Conservation (phyloP, 2,329 filamentous ascomycete species). For the Phoma sp. region DNA sequence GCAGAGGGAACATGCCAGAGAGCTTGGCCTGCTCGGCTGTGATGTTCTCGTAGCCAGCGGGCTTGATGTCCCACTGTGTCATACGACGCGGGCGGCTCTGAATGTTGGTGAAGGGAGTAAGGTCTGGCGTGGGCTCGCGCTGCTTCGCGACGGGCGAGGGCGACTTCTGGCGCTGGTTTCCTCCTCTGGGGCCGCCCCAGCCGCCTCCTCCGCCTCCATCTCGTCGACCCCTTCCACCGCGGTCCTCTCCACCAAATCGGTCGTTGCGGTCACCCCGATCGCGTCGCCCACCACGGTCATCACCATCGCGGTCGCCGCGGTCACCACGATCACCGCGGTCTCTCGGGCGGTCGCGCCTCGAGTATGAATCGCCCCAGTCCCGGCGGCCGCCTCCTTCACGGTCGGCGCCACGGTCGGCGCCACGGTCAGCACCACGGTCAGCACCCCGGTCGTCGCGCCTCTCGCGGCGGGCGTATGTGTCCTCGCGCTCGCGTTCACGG, state of each 20-base stretch:
- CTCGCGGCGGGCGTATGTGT: conserved; percentile 78
- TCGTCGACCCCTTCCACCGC: conserved; percentile 36
- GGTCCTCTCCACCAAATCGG: conserved; percentile 49
- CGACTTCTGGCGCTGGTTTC: conserved; percentile 67
- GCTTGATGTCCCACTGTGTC: conserved; percentile 99
- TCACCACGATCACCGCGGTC: conserved; percentile 37
- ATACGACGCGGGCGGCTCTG: conserved; percentile 86
- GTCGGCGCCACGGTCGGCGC: neutral
- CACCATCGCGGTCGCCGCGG: conserved; percentile 43
- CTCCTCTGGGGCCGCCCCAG: conserved; percentile 22
- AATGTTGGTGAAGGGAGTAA: conserved; percentile 84
- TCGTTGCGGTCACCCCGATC: conserved; percentile 52
- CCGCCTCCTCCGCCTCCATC: conserved; percentile 24
- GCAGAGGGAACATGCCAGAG: conserved; percentile 97
- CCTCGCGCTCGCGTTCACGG: conserved; percentile 90
- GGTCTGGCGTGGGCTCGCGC: conserved; percentile 92
- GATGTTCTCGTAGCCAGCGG: conserved; percentile 95
- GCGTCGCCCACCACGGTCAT: conserved; percentile 42
- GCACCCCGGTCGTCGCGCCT: conserved; percentile 58
- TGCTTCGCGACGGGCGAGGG: conserved; percentile 81
- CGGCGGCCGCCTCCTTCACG: conserved; percentile 57
- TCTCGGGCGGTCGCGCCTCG: conserved; percentile 43
- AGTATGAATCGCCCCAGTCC: conserved; percentile 64
- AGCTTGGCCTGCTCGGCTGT: conserved; percentile 98
- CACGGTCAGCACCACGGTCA: conserved; percentile 51